Evolutionary conservation across 2,329 filamentous ascomycete genomes (phyloP).

Genomic region (Paecilomyces sp.): DNA sequence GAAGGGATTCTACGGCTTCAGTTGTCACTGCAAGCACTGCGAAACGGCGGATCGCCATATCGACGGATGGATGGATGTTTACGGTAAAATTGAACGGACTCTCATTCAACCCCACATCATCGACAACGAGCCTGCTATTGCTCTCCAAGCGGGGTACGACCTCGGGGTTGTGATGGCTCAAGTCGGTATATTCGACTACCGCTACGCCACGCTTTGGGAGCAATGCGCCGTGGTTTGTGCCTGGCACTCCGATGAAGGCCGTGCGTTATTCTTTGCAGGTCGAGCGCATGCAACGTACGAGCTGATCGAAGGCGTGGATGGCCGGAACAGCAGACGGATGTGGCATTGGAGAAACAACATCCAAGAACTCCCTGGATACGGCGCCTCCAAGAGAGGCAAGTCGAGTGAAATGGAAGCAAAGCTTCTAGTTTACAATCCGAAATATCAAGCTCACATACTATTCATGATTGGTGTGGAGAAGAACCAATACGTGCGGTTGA

Average conservation of each 20-base stretch:
- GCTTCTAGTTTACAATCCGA: neutral
- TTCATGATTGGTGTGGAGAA: neutral
- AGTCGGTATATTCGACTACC: constrained; percentile 7
- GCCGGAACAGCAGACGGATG: constrained; percentile 4
- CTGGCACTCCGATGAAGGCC: constrained; percentile 16
- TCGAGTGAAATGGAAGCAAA: neutral
- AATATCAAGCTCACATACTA: neutral
- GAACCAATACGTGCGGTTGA: neutral
- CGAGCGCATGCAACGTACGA: constrained; percentile 7
- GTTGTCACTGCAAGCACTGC: constrained; percentile 18
- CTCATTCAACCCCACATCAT: constrained; percentile 2
- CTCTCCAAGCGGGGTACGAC: constrained; percentile 7
- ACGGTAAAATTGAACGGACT: constrained; percentile 3
- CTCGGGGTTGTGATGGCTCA: constrained; percentile 3
- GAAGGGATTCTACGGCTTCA: constrained; percentile 11
- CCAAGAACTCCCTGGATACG: neutral
- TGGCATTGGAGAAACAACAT: neutral
- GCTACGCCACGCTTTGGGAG: constrained; percentile 9
- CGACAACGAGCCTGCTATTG: constrained; percentile 7
- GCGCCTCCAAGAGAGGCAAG: neutral
- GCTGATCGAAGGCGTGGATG: constrained; percentile 7
- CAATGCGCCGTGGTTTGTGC: constrained; percentile 16
- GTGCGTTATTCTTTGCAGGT: constrained; percentile 12
- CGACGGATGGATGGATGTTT: constrained; percentile 9
- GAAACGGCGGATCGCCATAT: constrained; percentile 1